Evolutionary conservation across 768 basidiomycete genomes (phyloP).

Genomic region (Boletus speciosus): DNA sequence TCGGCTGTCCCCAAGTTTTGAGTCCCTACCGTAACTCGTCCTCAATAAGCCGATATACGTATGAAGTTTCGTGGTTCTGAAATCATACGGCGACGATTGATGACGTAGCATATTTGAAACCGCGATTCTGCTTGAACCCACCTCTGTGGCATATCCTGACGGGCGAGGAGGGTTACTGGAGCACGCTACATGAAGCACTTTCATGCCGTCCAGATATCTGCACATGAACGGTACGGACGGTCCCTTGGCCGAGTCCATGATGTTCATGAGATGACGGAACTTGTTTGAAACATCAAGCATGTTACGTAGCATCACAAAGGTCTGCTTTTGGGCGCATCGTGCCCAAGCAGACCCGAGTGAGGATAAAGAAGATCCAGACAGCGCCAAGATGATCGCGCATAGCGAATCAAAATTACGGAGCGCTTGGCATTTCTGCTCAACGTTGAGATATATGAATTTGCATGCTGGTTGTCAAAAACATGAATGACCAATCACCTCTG

Average conservation of each 20-base stretch:
- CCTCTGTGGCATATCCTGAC: slow-evolving; percentile 15
- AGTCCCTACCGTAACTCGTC: slow-evolving; percentile 46
- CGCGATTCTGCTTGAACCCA: slow-evolving; percentile 52
- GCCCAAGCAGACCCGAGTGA: slow-evolving; percentile 64
- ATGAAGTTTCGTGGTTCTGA: slow-evolving; percentile 44
- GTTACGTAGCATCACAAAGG: slow-evolving; percentile 49
- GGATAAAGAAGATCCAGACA: slow-evolving; percentile 56
- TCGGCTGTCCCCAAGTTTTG: not conserved
- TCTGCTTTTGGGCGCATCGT: slow-evolving; percentile 51
- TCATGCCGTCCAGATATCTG: slow-evolving; percentile 59
- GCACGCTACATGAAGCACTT: slow-evolving; percentile 52
- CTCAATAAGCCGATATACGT: slow-evolving; percentile 48
- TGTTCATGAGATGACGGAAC: slow-evolving; percentile 40
- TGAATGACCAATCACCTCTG: slow-evolving; percentile 51
- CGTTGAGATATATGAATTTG: not conserved
- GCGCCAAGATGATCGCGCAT: slow-evolving; percentile 61
- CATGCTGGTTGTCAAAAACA: not conserved
- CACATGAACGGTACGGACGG: slow-evolving; percentile 69
- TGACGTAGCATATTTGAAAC: slow-evolving; percentile 54
- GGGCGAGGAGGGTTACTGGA: slow-evolving; percentile 28
- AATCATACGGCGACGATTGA: slow-evolving; percentile 50
- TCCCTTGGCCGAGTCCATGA: slow-evolving; percentile 40
- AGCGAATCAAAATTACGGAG: slow-evolving; percentile 67
- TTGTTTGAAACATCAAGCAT: slow-evolving; percentile 52
- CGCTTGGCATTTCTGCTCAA: slow-evolving; percentile 54